Base-by-base conservation (phyloP, 2,329 filamentous ascomycete species). In the Sporothrix brasiliensis region DNA sequence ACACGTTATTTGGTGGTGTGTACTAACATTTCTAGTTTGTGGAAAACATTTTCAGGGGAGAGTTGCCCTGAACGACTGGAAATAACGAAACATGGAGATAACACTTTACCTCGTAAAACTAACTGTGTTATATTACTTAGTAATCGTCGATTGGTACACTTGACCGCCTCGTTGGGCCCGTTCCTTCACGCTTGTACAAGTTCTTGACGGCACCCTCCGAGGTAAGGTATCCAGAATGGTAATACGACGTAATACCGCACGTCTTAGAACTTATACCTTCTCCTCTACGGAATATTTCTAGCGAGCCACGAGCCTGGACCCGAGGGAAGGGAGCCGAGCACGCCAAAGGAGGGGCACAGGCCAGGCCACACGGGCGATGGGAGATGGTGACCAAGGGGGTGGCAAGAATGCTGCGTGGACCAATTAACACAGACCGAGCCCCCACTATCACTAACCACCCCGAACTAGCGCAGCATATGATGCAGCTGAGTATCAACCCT, bases 261-360 rank as follows among this genome's bases (percentile, higher is more conserved):
- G 34, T 34, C 34, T 34, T 34, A 34, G 34, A 34, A 34, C 34
- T 1, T 34, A 34, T 34, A 34, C 6, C 34, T 34, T 34, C 34
- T 5, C 5, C 34, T 7, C n/a, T 69, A 30, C 56, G 30, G 58
- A 69, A 44, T 50, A 54, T 30, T n/a, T 27, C 24, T 56, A 63
- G n/a, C 44, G 5, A 52, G 50, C 52, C 52, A 67, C 30, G 65
- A 67, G 67, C 67, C 41, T 65, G 53, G 68, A 71, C 71, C 71
- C 72, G 71, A 73, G 68, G 70, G 68, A 69, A 69, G 71, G 72
- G 72, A 73, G 71, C 72, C 72, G 72, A 73, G 67, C 66, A 69
- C 68, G 34, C 67, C 69, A 70, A 69, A 67, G 44, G 34, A 52
- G 41, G n/a, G 49, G 44, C 53, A 34, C 34, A n/a, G 9, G 9